These are phyloP conservation scores for Crithidia thermophila DNA, from an alignment of 208 protist genomes.

Conservation along the genomic window DNA sequence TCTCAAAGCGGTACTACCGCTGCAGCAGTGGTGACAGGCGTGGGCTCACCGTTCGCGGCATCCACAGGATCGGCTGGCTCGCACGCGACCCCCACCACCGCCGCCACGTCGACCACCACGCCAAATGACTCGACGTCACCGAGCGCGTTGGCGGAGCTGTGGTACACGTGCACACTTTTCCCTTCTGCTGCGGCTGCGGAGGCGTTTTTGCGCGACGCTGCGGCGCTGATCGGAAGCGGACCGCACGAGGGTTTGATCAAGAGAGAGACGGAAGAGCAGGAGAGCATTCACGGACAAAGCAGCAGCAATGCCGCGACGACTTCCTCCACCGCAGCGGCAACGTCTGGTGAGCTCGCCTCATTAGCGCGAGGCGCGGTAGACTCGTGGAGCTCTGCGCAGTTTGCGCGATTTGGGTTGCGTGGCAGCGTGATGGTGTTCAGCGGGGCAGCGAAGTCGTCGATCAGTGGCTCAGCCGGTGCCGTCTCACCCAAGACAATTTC, in stretches of 20 bases:
- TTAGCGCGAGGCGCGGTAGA: too few relatives aligned
- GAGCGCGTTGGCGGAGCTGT: background rate
- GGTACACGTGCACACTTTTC: conserved; percentile 33
- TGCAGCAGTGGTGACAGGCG: too few relatives aligned
- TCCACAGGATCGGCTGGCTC: too few relatives aligned
- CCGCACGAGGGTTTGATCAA: too few relatives aligned
- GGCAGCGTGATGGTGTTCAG: conserved; percentile 23
- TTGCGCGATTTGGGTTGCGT: conserved; percentile 16
- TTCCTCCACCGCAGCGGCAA: background rate
- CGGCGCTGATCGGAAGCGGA: too few relatives aligned
- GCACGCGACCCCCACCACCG: too few relatives aligned
- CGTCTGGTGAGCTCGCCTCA: background rate
- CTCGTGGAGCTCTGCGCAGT: too few relatives aligned
- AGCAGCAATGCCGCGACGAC: background rate
- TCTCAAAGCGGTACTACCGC: background rate
- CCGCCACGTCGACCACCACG: background rate
- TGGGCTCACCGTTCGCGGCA: too few relatives aligned
- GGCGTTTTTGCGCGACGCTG: background rate
- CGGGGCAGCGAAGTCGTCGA: conserved; percentile 1
- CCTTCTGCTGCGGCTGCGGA: conserved; percentile 6
- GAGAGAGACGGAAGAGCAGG: background rate
- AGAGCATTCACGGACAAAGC: background rate
- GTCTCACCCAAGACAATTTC: background rate
- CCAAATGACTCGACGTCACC: background rate
- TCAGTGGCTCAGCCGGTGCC: background rate